Evolutionary conservation across 2,329 filamentous ascomycete species (phyloP).

Genomic region (Sporothrix pseudoabietina): DNA sequence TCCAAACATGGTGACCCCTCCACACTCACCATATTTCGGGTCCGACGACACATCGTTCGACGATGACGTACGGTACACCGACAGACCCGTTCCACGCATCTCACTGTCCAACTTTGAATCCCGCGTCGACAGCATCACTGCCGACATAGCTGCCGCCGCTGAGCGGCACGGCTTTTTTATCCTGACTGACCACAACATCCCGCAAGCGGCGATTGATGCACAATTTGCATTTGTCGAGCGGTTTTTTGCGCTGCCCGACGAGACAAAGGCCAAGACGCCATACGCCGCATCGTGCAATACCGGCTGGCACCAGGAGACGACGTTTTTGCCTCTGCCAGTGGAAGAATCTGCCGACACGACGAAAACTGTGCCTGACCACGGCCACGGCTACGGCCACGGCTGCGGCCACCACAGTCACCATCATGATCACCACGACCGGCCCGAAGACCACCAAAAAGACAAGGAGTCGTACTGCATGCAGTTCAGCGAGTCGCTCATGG

Average conservation of each 20-base stretch:
- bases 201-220: constrained; percentile 50
- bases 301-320: constrained; percentile 59
- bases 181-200: constrained; percentile 58
- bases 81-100: constrained; percentile 53
- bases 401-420: background rate
- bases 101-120: constrained; percentile 56
- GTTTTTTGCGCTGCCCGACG: constrained; percentile 58
- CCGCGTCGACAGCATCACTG: constrained; percentile 57
- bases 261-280: constrained; percentile 54
- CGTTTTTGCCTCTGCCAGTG: background rate
- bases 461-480: constrained; percentile 66
- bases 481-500: constrained; percentile 55
- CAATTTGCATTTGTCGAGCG: constrained; percentile 54
- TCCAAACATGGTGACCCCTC: background rate
- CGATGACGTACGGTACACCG: constrained; percentile 44
- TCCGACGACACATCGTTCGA: background rate
- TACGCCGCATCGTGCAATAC: constrained; percentile 56
- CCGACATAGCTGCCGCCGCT: constrained; percentile 55
- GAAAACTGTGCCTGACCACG: background rate
- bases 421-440: background rate
- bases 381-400: no score
- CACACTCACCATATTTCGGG: background rate
- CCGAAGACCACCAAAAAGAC: background rate
- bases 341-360: background rate
- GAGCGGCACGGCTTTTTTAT: constrained; percentile 65